Conservation (phyloP, 768 basidiomycete species). For the Gymnopilus junonius region DNA sequence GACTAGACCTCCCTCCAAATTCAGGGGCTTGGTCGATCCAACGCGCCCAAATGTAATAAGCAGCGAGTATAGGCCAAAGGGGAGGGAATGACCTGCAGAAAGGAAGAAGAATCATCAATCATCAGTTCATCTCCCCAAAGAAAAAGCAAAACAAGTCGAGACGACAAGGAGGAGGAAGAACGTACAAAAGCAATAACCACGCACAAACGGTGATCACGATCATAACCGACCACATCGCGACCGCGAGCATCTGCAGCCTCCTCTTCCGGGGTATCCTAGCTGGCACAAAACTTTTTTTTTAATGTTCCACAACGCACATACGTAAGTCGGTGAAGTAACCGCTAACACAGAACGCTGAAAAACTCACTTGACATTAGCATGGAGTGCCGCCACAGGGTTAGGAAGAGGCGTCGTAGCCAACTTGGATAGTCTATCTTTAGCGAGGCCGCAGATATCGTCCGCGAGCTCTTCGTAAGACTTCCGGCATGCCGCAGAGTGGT, state of each 20-base stretch:
- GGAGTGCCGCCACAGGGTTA: slow-evolving; percentile 64
- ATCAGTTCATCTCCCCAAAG: neutral
- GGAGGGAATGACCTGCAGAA: slow-evolving; percentile 78
- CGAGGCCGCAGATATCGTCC: slow-evolving; percentile 62
- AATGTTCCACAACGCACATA: too few relatives aligned
- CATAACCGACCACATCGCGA: slow-evolving; percentile 87
- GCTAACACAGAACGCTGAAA: neutral
- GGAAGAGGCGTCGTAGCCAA: slow-evolving; percentile 58
- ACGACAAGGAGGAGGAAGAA: slow-evolving; percentile 1
- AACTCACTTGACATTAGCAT: slow-evolving; percentile 77
- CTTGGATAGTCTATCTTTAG: slow-evolving; percentile 67
- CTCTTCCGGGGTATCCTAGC: slow-evolving; percentile 85
- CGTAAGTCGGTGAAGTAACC: neutral
- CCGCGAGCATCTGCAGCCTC: slow-evolving; percentile 86
- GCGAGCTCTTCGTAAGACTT: slow-evolving; percentile 19
- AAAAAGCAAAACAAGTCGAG: neutral
- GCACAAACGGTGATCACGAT: slow-evolving; percentile 66
- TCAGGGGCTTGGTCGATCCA: slow-evolving; percentile 81
- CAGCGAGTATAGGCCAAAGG: slow-evolving; percentile 81
- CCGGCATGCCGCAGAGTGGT: slow-evolving; percentile 1
- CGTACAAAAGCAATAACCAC: slow-evolving; percentile 86
- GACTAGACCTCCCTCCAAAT: slow-evolving; percentile 67
- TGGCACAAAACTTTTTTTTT: slow-evolving; percentile 86
- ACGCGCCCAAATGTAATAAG: slow-evolving; percentile 80
- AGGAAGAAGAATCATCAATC: neutral